Percentiles rank a stretch among this genome's conserved stretches.
These are phyloP conservation scores for Spinacia oleracea DNA, from an alignment of 179 eudicot species.

Conservation along the genomic window DNA sequence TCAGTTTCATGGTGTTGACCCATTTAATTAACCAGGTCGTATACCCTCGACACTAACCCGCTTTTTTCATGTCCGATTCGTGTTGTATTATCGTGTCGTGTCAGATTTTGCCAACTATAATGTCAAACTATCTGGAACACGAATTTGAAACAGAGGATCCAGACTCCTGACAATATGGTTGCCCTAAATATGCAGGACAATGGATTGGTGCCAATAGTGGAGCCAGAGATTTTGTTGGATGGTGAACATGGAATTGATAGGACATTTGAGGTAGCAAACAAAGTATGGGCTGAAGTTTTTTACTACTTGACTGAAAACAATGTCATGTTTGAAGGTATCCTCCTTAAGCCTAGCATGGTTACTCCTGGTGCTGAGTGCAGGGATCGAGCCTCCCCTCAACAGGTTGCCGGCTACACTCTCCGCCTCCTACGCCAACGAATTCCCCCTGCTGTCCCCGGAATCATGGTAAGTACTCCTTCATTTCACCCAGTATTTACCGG, in stretches of 20 bases:
- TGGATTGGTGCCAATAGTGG: conserved; percentile 64
- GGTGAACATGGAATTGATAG: conserved; percentile 63
- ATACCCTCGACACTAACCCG: too few relatives aligned
- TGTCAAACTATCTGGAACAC: too few relatives aligned
- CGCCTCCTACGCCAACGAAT: conserved; percentile 45
- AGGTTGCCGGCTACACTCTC: conserved; percentile 52
- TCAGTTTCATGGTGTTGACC: too few relatives aligned
- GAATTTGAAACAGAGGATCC: too few relatives aligned
- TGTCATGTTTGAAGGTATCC: conserved; percentile 59
- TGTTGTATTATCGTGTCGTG: too few relatives aligned
- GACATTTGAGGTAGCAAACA: conserved; percentile 55
- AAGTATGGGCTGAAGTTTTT: conserved; percentile 65
- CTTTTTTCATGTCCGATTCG: too few relatives aligned
- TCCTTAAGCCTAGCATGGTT: conserved; percentile 68
- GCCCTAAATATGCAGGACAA: conserved; percentile 43
- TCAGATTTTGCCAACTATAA: too few relatives aligned
- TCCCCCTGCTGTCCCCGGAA: conserved; percentile 64
- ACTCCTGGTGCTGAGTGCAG: conserved; percentile 65
- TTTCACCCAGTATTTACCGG: background rate
- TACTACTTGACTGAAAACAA: conserved; percentile 59
- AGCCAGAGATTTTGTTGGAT: conserved; percentile 60
- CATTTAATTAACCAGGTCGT: too few relatives aligned
- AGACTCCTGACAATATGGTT: background rate
- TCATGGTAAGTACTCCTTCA: conserved; percentile 67
- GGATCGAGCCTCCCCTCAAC: conserved; percentile 45